Evolutionary conservation across 139 green algal genomes (phyloP), one percentile per base, ranked within the genome.

Genomic region (Eudorina sp.): DNA sequence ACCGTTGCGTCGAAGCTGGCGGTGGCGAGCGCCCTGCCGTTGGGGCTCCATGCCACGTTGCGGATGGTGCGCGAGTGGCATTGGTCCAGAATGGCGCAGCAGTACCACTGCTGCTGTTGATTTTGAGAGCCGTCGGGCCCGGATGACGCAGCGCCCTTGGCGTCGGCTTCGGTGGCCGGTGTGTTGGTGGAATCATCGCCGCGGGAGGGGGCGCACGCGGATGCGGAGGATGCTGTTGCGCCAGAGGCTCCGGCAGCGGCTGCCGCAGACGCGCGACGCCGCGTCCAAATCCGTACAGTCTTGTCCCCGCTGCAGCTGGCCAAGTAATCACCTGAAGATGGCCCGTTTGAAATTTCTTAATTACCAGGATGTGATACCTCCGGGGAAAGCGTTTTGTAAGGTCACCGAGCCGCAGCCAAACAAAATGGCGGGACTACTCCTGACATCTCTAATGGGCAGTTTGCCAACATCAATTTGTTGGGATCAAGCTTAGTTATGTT

Each of bases 1-100:
- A 94, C 96, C 11, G 94, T 97, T 7, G 92, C 95, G 89, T 99
- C 97, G 85, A 99, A 99, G 89, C 93, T 96, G 40, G 96, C 97
- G 38, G 95, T 97, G 23, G 96, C 97, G 18, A 99, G 93, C 36
- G 92, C 87, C 0, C 74, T 80, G 7, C 96, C 96, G 72, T 84
- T 89, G n/a, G 96, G 97, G 2, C 96, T 97, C 97, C 97, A 99
- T 36, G 74, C 93, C 34, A 88, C 94, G 43, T 84, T 94, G 16
- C 97, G 90, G 27, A 99, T 93, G 34, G 97, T 97, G 66, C 94
- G 93, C 25, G 90, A 96, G 90, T 97, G 96, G 4, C 89, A 92
- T 40, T 98, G 96, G 87, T 98, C 97, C 23, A 99, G 92, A 0
- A 97, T 86, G 14, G 96, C 93, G 25, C 80, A 69, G 88, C 96